Evolutionary conservation across 192 early-diverging fungal species (phyloP).

Genomic region (Backusella australiensis): DNA sequence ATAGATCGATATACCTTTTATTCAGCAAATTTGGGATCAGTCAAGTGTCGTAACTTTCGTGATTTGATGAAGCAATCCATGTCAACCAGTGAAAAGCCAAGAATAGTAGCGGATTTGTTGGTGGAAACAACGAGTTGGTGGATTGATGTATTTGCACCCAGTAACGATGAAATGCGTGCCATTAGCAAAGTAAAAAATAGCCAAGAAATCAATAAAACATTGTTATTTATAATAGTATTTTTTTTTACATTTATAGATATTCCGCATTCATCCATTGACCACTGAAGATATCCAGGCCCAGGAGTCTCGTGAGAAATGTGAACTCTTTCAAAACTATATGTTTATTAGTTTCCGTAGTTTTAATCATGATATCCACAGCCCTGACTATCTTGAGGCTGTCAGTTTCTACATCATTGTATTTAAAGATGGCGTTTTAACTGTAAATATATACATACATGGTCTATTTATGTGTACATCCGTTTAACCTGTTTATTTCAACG

Average conservation of each 20-base stretch:
- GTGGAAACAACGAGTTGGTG: conserved; percentile 39
- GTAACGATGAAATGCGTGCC: conserved; percentile 58
- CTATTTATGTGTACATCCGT: not conserved
- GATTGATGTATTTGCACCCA: conserved; percentile 67
- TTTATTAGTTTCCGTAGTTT: conserved; percentile 78
- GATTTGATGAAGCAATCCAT: not conserved
- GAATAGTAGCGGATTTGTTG: not conserved
- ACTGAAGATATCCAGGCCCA: conserved; percentile 84
- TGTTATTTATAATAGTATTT: not conserved
- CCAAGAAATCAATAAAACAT: not conserved
- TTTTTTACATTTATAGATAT: conserved; percentile 46
- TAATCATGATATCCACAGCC: conserved; percentile 30
- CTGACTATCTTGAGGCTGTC: conserved; percentile 31
- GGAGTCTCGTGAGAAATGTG: conserved; percentile 86
- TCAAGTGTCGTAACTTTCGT: not conserved
- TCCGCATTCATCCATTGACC: conserved; percentile 87
- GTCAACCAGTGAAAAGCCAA: not conserved
- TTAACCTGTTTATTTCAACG: not conserved
- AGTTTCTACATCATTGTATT: conserved; percentile 50
- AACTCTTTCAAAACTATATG: conserved; percentile 87
- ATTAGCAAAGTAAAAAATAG: conserved; percentile 43
- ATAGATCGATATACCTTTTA: conserved; percentile 10
- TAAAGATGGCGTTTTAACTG: conserved; percentile 48
- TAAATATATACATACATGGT: conserved; percentile 16
- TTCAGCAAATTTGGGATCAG: conserved; percentile 2